Percentiles rank a stretch among this genome's conserved stretches.
These are phyloP conservation scores for Metschnikowia drakensbergensis DNA, from an alignment of 805 yeast species.

Conservation along the genomic window DNA sequence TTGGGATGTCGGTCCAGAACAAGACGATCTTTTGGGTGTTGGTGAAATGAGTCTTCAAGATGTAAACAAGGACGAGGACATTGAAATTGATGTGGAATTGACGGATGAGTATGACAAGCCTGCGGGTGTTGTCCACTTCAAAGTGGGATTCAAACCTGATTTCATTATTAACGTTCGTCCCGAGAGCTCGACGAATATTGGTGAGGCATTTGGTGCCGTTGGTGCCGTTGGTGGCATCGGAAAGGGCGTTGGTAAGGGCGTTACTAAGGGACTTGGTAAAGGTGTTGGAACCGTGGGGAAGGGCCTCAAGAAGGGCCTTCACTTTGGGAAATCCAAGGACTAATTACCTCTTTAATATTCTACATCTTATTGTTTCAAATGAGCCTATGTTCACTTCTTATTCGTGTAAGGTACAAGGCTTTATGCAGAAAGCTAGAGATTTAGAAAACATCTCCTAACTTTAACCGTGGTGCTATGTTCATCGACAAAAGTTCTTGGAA, in stretches of 20 bases:
- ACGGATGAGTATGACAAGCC: conserved; percentile 41
- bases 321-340: conserved; percentile 24
- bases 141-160: conserved; percentile 64
- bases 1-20: conserved; percentile 91
- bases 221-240: conserved; percentile 21
- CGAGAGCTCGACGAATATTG: conserved; percentile 30
- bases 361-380: neutral
- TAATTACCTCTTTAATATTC: neutral
- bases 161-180: conserved; percentile 51
- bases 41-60: conserved; percentile 55
- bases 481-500: conserved; percentile 97
- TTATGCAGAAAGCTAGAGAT: conserved; percentile 1
- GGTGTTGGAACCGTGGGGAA: conserved; percentile 38
- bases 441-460: conserved; percentile 78
- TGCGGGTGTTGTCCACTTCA: conserved; percentile 63
- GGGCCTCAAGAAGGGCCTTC: conserved; percentile 35
- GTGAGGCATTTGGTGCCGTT: conserved; percentile 44
- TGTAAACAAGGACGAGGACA: conserved; percentile 43
- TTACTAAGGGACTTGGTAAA: conserved; percentile 21
- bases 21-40: conserved; percentile 77
- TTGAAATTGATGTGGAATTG: conserved; percentile 46
- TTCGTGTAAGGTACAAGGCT: neutral
- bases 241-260: conserved; percentile 19
- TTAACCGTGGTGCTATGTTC: conserved; percentile 97
- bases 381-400: neutral